Evolutionary conservation across 202 grass and related monocot genomes (phyloP).

Genomic region (Saccharum hybrid): DNA sequence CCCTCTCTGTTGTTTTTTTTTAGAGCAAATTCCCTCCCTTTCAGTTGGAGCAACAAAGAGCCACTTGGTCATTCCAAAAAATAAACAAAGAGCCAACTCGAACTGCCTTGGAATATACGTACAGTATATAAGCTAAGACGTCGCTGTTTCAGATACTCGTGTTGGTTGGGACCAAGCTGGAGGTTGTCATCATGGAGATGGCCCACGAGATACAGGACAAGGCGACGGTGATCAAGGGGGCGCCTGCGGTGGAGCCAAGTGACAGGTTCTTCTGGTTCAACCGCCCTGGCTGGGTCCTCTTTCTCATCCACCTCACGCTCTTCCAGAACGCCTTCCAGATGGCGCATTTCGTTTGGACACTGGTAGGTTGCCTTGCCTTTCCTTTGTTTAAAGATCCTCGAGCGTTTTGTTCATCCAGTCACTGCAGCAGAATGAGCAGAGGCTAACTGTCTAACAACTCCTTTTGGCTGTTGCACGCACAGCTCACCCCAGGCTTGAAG

Average conservation of each 20-base stretch:
- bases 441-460: not conserved
- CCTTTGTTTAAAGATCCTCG: not conserved
- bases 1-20: not conserved
- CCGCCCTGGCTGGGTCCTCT: slow-evolving; percentile 67
- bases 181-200: slow-evolving; percentile 85
- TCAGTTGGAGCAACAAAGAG: not conserved
- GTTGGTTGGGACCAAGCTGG: slow-evolving; percentile 62
- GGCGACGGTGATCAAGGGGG: slow-evolving; percentile 62
- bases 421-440: not conserved
- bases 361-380: slow-evolving; percentile 45
- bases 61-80: not conserved
- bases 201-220: slow-evolving; percentile 66
- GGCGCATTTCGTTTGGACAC: slow-evolving; percentile 72
- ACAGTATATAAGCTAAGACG: not conserved
- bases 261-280: slow-evolving; percentile 83
- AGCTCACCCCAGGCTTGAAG: slow-evolving; percentile 52
- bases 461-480: not conserved
- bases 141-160: slow-evolving; percentile 57
- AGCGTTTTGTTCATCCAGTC: not conserved
- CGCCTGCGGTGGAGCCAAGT: slow-evolving; percentile 59
- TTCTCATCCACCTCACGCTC: slow-evolving; percentile 71
- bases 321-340: slow-evolving; percentile 91
- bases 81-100: not conserved
- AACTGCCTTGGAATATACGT: not conserved
- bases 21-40: not conserved